Evolutionary conservation across 1,139 yeast species (phyloP), one percentile per base, ranked within the genome.

Genomic region (Chernovozyma sophiae-reginae): DNA sequence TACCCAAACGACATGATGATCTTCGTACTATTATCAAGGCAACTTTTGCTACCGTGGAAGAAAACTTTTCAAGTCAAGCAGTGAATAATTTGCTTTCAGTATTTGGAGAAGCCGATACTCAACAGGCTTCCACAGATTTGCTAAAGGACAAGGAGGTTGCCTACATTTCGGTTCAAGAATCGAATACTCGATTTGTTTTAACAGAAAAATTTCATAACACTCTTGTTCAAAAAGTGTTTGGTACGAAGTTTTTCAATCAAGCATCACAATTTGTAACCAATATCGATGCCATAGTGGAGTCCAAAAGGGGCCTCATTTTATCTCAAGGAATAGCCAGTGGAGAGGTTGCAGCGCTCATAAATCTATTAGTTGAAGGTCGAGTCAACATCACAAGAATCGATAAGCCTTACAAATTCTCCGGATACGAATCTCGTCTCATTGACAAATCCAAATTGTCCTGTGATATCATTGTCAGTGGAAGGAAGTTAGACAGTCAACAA

Each of bases 381-480:
- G 48, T 75, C 3, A 61, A 61, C 4, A 43, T 81, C 14, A 64
- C 72, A 1, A 72, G 85, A 37, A 64, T 81, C 16, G 86, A 81
- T 45, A 72, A 70, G 39, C 56, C 68, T 8, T 66, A 74, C 33
- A 68, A 64, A 8, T 64, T 73, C 36, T 60, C 65, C 13, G 80
- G 83, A 1, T 81, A 82, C 49, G 80, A 76, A 39, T 79, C 89
- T 0, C 65, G 89, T 44, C 60, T 73, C 11, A 65, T 80, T 24
- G 86, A 81, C 43, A 74, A 77, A 44, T 75, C 77, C 16, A 74
- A 72, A 43, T 62, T 81, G 5, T 81, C 81, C 33, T 77, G 85
- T 52, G 90, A 83, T 46, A 72, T 83, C 19, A 60, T 77, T n/a
- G 60, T 49, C 46, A 34, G 39, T 15, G 46, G 49, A 4, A 36